These are phyloP conservation scores for Jatropha curcas DNA, from an alignment of 345 rosid species.

Conservation along the genomic window DNA sequence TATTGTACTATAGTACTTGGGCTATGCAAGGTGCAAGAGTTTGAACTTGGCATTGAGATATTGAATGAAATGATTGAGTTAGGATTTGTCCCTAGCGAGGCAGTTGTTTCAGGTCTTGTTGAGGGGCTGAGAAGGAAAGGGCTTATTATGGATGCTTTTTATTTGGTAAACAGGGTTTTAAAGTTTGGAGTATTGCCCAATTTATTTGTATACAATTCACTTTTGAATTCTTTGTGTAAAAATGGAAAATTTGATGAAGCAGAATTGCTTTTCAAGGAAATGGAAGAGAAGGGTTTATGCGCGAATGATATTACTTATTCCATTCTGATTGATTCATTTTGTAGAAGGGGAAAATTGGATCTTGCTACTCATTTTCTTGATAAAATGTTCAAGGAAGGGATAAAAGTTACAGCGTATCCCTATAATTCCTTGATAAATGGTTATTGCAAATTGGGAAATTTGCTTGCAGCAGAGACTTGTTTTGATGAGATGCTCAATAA, in stretches of 20 bases:
- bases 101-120: slow-evolving; percentile 59
- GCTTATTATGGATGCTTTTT: slow-evolving; percentile 50
- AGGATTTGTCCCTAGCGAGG: slow-evolving; percentile 66
- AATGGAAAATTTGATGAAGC: slow-evolving; percentile 59
- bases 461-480: slow-evolving; percentile 52
- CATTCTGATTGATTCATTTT: slow-evolving; percentile 73
- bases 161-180: slow-evolving; percentile 52
- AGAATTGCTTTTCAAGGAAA: slow-evolving; percentile 55
- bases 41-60: slow-evolving; percentile 50
- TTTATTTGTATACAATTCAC: slow-evolving; percentile 71
- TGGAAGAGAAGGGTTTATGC: slow-evolving; percentile 45
- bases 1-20: slow-evolving; percentile 75
- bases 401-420: slow-evolving; percentile 61
- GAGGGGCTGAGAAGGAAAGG: slow-evolving; percentile 77
- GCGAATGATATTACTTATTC: slow-evolving; percentile 71
- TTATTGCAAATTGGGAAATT: slow-evolving; percentile 68
- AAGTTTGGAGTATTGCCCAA: slow-evolving; percentile 53
- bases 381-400: slow-evolving; percentile 52
- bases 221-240: slow-evolving; percentile 73
- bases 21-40: slow-evolving; percentile 60
- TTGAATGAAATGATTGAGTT: slow-evolving; percentile 68
- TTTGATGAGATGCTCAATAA: slow-evolving; percentile 54
- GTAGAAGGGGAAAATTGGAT: slow-evolving; percentile 71
- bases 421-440: slow-evolving; percentile 81
- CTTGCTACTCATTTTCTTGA: slow-evolving; percentile 49